phyloP scores from a whole-genome alignment of 352 stramenopile species.

The Phytophthora pseudosyringae region DNA sequence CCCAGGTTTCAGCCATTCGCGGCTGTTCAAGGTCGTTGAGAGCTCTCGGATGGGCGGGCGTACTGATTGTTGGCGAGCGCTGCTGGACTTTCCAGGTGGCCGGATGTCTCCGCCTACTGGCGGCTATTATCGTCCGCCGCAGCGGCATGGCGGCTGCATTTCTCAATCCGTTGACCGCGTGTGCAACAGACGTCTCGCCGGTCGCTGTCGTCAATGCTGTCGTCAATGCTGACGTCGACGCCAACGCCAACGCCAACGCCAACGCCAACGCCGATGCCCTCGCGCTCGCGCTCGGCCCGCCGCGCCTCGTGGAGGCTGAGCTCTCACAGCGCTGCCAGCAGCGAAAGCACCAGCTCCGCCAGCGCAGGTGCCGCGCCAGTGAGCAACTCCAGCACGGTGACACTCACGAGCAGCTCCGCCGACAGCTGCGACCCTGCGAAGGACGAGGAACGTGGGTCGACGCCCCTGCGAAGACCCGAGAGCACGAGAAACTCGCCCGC shows the following conservation, averaged over 20 bases:
- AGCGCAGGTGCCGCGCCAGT: slow-evolving; percentile 26
- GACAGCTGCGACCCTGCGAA: slow-evolving; percentile 16
- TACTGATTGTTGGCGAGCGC: slow-evolving; percentile 16
- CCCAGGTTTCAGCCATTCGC: not conserved
- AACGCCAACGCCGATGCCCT: slow-evolving; percentile 10
- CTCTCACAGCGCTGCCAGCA: slow-evolving; percentile 29
- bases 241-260: too few relatives aligned
- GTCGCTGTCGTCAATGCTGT: slow-evolving; percentile 12
- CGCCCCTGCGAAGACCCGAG: slow-evolving; percentile 9
- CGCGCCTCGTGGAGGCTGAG: slow-evolving; percentile 16
- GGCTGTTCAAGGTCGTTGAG: slow-evolving; percentile 5
- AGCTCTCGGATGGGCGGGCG: not conserved
- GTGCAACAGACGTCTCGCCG: slow-evolving; percentile 20
- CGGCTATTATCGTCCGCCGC: slow-evolving; percentile 31
- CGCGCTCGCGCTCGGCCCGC: slow-evolving; percentile 7
- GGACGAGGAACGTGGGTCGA: slow-evolving; percentile 14
- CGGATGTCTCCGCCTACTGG: slow-evolving; percentile 25
- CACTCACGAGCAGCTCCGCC: slow-evolving; percentile 21
- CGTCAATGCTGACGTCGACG: too few relatives aligned
- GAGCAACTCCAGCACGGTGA: slow-evolving; percentile 36
- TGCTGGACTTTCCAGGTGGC: slow-evolving; percentile 14
- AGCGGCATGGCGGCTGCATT: slow-evolving; percentile 21
- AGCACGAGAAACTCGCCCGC: slow-evolving; percentile 20
- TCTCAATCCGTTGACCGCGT: slow-evolving; percentile 10
- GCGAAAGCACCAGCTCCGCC: slow-evolving; percentile 27